Evolutionary conservation across 202 grass and related monocot species (phyloP).

Genomic region (Setaria italica): DNA sequence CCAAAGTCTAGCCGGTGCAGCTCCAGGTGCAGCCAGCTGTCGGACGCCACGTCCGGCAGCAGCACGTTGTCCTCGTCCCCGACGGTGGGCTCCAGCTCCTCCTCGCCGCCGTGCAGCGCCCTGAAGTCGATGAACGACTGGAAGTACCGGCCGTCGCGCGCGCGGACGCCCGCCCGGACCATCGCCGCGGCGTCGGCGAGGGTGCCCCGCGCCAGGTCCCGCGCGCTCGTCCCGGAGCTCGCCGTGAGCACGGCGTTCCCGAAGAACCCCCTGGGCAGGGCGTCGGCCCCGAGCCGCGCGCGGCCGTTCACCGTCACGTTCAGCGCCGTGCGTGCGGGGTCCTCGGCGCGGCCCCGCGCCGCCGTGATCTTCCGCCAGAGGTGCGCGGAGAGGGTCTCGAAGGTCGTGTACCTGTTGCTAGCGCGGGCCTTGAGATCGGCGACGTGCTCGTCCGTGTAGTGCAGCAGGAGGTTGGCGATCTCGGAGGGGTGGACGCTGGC

Average conservation of each 20-base stretch:
- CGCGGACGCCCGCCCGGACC: constrained; percentile 32
- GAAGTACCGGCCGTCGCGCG: constrained; percentile 35
- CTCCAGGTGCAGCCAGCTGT: constrained; percentile 63
- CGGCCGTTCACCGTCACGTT: constrained; percentile 52
- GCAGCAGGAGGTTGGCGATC: constrained; percentile 52
- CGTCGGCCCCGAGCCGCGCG: constrained; percentile 20
- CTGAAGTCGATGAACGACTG: constrained; percentile 67
- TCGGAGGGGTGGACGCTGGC: constrained; percentile 8
- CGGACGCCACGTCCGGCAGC: constrained; percentile 42
- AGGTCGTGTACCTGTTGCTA: constrained; percentile 47
- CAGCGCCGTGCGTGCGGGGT: constrained; percentile 10
- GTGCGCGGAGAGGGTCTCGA: constrained; percentile 50
- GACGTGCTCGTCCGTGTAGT: constrained; percentile 38
- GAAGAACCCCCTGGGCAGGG: constrained; percentile 47
- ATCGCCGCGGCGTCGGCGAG: constrained; percentile 44
- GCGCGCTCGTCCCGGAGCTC: neutral
- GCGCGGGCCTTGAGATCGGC: neutral
- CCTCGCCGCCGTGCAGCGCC: constrained; percentile 32
- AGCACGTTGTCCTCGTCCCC: constrained; percentile 42
- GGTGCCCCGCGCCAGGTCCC: too few relatives aligned
- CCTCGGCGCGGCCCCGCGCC: constrained; percentile 28
- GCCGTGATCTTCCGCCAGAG: constrained; percentile 56
- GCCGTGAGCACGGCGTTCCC: constrained; percentile 59
- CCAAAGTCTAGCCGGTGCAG: constrained; percentile 57
- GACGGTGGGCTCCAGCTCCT: constrained; percentile 14